phyloP scores from a whole-genome alignment of 805 yeast genomes.

The Wickerhamomyces silvicola region DNA sequence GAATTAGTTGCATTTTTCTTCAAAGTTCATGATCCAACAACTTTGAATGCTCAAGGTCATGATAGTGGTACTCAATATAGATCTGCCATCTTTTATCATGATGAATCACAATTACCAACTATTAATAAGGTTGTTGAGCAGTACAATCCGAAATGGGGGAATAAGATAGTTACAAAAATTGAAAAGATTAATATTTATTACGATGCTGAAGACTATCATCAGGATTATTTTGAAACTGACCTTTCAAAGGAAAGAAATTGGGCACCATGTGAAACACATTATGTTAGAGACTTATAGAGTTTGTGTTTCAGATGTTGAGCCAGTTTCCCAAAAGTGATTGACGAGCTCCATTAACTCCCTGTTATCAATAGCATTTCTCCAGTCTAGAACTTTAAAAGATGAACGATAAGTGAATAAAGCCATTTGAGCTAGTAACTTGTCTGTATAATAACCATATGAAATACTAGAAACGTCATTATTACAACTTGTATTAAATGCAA shows the following conservation, averaged over 20 bases:
- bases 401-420: too few species aligned
- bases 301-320: too few species aligned
- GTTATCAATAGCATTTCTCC: background rate
- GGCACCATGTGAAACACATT: constrained; percentile 72
- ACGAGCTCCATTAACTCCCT: background rate
- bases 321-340: constrained; percentile 2
- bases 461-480: too few species aligned
- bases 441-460: too few species aligned
- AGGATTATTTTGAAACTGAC: constrained; percentile 51
- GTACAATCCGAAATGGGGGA: constrained; percentile 65
- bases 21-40: constrained; percentile 92
- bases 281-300: constrained; percentile 44
- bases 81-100: constrained; percentile 67
- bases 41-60: constrained; percentile 75
- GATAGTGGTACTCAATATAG: constrained; percentile 89
- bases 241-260: constrained; percentile 5
- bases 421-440: too few species aligned
- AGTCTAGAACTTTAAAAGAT: background rate
- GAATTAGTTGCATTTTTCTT: constrained; percentile 80
- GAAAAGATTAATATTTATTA: constrained; percentile 65
- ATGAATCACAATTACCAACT: constrained; percentile 35
- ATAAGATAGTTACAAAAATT: constrained; percentile 62
- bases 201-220: constrained; percentile 97
- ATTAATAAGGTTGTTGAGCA: constrained; percentile 42
- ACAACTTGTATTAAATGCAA: too few species aligned